These are phyloP conservation scores for Penicillium sp. DNA, from an alignment of 2,329 filamentous ascomycete species.

Conservation along the genomic window DNA sequence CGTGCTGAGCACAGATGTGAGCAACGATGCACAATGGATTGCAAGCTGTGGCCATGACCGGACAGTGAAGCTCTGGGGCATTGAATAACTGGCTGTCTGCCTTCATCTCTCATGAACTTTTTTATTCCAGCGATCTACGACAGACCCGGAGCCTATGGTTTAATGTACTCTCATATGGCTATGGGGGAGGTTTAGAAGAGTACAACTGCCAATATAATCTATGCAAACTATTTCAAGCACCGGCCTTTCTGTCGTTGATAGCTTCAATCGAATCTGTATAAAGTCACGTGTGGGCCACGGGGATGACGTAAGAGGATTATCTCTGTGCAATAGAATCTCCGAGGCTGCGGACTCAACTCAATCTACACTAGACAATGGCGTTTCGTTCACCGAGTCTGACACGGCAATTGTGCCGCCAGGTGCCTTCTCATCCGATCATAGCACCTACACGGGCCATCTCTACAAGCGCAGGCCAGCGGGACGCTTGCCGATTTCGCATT, in stretches of 20 bases:
- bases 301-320: constrained; percentile 24
- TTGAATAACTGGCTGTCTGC: constrained; percentile 56
- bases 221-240: background rate
- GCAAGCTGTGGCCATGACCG: constrained; percentile 90
- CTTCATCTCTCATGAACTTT: background rate
- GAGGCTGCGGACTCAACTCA: background rate
- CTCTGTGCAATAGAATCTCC: constrained; percentile 2
- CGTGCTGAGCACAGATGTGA: constrained; percentile 85
- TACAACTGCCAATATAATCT: background rate
- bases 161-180: background rate
- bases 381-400: constrained; percentile 10
- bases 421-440: background rate
- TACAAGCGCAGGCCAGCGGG: constrained; percentile 4
- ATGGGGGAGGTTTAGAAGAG: background rate
- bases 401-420: constrained; percentile 7
- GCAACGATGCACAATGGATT: constrained; percentile 81
- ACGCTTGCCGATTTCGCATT: constrained; percentile 13
- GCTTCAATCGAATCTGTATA: background rate
- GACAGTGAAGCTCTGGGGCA: constrained; percentile 92
- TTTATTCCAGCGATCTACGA: background rate
- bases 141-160: background rate
- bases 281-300: constrained; percentile 17
- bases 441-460: constrained; percentile 5
- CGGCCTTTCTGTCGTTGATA: background rate
- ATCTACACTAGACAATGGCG: constrained; percentile 10